Percentiles rank a stretch among this genome's conserved stretches.
These are phyloP conservation scores for Suillus paluster DNA, from an alignment of 768 basidiomycete genomes.

Conservation along the genomic window DNA sequence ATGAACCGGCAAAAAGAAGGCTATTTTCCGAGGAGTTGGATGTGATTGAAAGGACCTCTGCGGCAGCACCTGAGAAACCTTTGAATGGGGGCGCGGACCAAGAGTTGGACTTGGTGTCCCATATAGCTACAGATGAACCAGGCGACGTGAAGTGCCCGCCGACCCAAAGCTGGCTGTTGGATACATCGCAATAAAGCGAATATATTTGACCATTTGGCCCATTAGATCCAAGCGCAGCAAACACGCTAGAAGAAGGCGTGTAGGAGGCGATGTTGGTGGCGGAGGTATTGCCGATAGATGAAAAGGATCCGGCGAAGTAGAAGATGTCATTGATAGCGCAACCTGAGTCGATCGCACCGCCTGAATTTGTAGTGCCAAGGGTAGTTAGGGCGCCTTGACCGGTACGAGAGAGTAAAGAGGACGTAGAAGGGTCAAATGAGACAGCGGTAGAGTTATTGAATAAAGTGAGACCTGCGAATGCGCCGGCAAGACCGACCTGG, in stretches of 20 bases:
- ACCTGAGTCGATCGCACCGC: conserved; percentile 76
- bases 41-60: conserved; percentile 76
- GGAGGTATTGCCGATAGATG: conserved; percentile 61
- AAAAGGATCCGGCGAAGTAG: conserved; percentile 86
- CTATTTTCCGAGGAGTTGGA: conserved; percentile 71
- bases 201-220: conserved; percentile 80
- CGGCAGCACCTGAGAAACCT: conserved; percentile 74
- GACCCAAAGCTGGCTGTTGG: conserved; percentile 71
- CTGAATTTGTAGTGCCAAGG: conserved; percentile 78
- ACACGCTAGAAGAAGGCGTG: conserved; percentile 55
- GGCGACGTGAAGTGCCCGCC: conserved; percentile 79
- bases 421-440: conserved; percentile 70
- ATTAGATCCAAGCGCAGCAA: conserved; percentile 64
- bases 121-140: conserved; percentile 69
- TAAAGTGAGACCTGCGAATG: conserved; percentile 86
- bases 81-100: conserved; percentile 85
- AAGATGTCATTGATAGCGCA: conserved; percentile 72
- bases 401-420: conserved; percentile 72
- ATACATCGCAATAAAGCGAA: conserved; percentile 76
- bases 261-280: conserved; percentile 82
- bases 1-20: conserved; percentile 89
- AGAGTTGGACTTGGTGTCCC: conserved; percentile 59
- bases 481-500: conserved; percentile 83
- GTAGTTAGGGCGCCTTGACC: conserved; percentile 66
- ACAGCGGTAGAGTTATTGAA: conserved; percentile 61